Evolutionary conservation across 345 rosid species (phyloP).

Genomic region (Pistacia integerrima): DNA sequence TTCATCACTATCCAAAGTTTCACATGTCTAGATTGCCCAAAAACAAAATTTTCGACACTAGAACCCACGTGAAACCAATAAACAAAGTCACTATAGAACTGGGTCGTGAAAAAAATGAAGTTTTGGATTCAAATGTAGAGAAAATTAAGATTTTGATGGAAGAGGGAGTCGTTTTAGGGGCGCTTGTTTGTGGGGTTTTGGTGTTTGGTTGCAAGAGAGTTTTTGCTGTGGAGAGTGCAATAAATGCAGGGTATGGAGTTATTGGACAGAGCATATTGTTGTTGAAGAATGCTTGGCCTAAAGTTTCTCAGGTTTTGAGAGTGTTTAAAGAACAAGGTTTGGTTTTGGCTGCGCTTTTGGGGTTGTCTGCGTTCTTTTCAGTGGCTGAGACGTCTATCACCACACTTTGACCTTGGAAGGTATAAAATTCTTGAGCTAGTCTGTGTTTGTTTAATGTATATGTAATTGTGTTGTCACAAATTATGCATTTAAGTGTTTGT

Average conservation of each 20-base stretch:
- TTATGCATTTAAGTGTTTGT: no score
- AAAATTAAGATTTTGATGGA: slow-evolving; percentile 45
- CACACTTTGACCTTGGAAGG: no score
- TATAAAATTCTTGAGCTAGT: no score
- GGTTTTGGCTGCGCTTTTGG: slow-evolving; percentile 32
- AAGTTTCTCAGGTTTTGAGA: slow-evolving; percentile 29
- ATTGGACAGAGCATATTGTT: slow-evolving; percentile 57
- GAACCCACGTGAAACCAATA: no score
- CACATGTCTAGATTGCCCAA: slow-evolving; percentile 20
- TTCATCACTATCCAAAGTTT: slow-evolving; percentile 26
- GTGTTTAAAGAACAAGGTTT: slow-evolving; percentile 77
- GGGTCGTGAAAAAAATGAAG: no score
- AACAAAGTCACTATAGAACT: no score
- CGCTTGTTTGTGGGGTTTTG: slow-evolving; percentile 60
- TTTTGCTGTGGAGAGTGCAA: slow-evolving; percentile 68
- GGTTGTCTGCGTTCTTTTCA: neutral
- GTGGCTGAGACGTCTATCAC: no score
- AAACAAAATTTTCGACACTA: no score
- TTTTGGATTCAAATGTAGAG: slow-evolving; percentile 33
- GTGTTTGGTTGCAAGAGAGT: slow-evolving; percentile 59
- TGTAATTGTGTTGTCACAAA: no score
- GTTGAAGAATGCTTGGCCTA: slow-evolving; percentile 73
- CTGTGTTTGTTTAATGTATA: no score
- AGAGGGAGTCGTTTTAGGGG: slow-evolving; percentile 61
- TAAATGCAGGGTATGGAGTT: slow-evolving; percentile 72